Conservation (phyloP, 129 eudicot genomes). For the Artemisia tridentata region DNA sequence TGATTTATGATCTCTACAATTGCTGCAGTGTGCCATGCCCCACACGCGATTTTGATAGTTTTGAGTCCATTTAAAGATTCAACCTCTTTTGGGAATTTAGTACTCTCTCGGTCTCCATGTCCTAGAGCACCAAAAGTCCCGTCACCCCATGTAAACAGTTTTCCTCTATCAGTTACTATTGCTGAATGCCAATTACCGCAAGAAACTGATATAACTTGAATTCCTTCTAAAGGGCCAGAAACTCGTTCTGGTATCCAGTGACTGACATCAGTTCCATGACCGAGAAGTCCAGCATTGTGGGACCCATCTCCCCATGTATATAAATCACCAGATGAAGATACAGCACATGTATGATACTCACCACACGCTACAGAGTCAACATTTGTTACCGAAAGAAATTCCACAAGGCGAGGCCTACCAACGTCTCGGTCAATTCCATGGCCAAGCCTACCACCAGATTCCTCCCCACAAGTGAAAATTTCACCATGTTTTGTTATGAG, state of each 20-base stretch:
- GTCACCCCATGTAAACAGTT: constrained; percentile 79
- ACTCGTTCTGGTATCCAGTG: constrained; percentile 93
- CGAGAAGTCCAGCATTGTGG: constrained; percentile 82
- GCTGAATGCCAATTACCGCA: constrained; percentile 94
- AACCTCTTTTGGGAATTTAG: constrained; percentile 65
- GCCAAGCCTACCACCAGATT: constrained; percentile 91
- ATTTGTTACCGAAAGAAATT: constrained; percentile 58
- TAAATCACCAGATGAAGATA: constrained; percentile 73
- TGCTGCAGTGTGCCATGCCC: constrained; percentile 95
- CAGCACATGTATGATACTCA: constrained; percentile 83
- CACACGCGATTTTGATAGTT: constrained; percentile 75
- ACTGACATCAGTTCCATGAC: constrained; percentile 88
- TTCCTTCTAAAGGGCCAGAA: constrained; percentile 75
- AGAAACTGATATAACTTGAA: constrained; percentile 65
- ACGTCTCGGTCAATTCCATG: constrained; percentile 72
- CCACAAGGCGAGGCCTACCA: constrained; percentile 69
- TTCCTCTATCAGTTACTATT: constrained; percentile 50
- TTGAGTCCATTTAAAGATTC: constrained; percentile 50
- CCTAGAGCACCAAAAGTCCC: constrained; percentile 84
- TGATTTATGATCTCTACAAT: constrained; percentile 62
- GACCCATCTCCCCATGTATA: constrained; percentile 93
- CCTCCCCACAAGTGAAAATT: constrained; percentile 97
- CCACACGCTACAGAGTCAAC: constrained; percentile 85
- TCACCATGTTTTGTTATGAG: constrained; percentile 97
- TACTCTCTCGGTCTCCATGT: constrained; percentile 69